Evolutionary conservation across 352 stramenopile genomes (phyloP).

Genomic region (Pythium coloratum): DNA sequence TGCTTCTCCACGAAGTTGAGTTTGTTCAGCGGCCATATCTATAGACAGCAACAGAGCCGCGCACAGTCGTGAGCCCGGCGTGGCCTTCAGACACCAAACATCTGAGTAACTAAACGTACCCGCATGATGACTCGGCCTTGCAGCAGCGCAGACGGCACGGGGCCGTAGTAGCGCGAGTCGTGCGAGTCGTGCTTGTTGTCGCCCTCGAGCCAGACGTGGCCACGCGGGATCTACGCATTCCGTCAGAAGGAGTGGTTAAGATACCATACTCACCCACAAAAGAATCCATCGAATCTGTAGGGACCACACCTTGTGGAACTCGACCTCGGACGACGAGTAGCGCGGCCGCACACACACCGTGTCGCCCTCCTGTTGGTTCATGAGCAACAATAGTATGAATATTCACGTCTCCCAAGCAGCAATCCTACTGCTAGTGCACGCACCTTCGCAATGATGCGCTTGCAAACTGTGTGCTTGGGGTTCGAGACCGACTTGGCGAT

Average conservation of each 20-base stretch:
- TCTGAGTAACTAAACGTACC: conserved; percentile 40
- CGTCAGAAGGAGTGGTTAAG: background rate
- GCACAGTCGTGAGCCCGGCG: background rate
- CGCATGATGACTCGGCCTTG: conserved; percentile 88
- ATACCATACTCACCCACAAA: background rate
- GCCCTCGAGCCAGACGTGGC: conserved; percentile 96
- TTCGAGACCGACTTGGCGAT: conserved; percentile 89
- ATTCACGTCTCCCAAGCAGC: background rate
- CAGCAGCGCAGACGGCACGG: conserved; percentile 91
- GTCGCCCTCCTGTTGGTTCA: conserved; percentile 60
- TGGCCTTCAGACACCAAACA: background rate
- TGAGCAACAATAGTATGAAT: background rate
- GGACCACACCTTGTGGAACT: conserved; percentile 63
- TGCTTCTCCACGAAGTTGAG: conserved; percentile 65
- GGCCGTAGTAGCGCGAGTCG: conserved; percentile 95
- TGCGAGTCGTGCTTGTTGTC: conserved; percentile 96
- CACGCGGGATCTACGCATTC: conserved; percentile 68
- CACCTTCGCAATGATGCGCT: conserved; percentile 83
- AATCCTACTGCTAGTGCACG: background rate
- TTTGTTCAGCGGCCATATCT: conserved; percentile 84
- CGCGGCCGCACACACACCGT: conserved; percentile 69
- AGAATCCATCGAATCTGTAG: too few relatives aligned
- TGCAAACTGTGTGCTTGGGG: conserved; percentile 85
- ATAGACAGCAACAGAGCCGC: conserved; percentile 6
- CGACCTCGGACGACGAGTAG: conserved; percentile 71